phyloP scores from a whole-genome alignment of 1,139 yeast genomes.

The Suhomyces taliae region DNA sequence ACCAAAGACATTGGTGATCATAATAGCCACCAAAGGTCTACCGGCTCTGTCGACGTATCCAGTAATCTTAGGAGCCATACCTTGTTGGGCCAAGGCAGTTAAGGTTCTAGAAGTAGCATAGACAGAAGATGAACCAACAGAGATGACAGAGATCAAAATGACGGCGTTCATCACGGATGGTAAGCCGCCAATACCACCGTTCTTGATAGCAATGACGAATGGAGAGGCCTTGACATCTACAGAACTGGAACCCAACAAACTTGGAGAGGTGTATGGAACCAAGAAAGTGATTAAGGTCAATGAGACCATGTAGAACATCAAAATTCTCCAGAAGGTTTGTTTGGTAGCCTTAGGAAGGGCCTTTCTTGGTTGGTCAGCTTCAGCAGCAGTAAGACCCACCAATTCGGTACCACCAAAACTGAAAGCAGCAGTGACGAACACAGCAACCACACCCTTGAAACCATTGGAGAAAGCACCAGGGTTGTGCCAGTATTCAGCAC shows the following conservation, averaged over 20 bases:
- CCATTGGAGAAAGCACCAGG: slow-evolving; percentile 40
- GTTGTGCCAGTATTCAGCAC: slow-evolving; percentile 30
- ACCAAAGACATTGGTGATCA: slow-evolving; percentile 30
- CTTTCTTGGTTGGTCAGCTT: slow-evolving; percentile 38
- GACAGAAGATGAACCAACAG: slow-evolving; percentile 41
- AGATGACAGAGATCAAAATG: slow-evolving; percentile 62
- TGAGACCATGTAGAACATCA: slow-evolving; percentile 35
- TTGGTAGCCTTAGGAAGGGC: slow-evolving; percentile 44
- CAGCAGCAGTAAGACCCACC: slow-evolving; percentile 44
- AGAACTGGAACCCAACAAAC: slow-evolving; percentile 35
- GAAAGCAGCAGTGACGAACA: slow-evolving; percentile 56
- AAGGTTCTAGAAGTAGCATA: slow-evolving; percentile 29
- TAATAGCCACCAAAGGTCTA: slow-evolving; percentile 31
- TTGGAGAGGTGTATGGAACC: slow-evolving; percentile 34
- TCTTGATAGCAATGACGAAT: slow-evolving; percentile 56
- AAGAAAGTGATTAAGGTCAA: slow-evolving; percentile 32
- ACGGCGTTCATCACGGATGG: slow-evolving; percentile 76
- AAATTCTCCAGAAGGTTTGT: slow-evolving; percentile 38
- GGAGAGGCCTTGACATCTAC: slow-evolving; percentile 54
- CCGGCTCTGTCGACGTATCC: slow-evolving; percentile 30
- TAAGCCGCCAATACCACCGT: slow-evolving; percentile 58
- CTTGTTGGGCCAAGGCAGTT: slow-evolving; percentile 26
- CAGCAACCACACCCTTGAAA: slow-evolving; percentile 48
- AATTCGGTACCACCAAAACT: slow-evolving; percentile 54
- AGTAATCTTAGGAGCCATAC: slow-evolving; percentile 26